Base-by-base conservation (phyloP, 2,329 filamentous ascomycete genomes). In the Trichoderma sp. region DNA sequence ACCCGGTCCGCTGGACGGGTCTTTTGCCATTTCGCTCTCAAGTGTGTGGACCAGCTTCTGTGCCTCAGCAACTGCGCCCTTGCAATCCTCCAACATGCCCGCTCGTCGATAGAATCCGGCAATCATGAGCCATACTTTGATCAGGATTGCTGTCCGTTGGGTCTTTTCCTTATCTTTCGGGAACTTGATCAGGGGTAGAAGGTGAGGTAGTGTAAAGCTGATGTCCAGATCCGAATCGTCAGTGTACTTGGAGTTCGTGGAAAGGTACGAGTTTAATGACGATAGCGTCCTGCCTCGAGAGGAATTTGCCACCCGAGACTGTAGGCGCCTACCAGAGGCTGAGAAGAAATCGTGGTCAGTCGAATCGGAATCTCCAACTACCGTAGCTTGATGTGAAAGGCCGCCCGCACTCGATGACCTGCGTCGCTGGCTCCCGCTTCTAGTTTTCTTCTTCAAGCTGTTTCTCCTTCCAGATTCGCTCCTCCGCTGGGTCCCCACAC, bases 121-220 rank as follows among this genome's bases (percentile, higher is more conserved):
- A 73, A 98, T 94, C 78, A 96, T 92, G 9, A 98, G 85, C 96
- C 96, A 99, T 36, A 98, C 90, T 74, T 91, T 92, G 23, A 94
- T 84, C 17, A 99, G 79, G 12, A 90, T 83, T 7, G 83, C 82
- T 36, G 81, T 83, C 58, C 87, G 84, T 68, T 86, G 85, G 34
- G 83, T 82, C 74, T 82, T 84, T 73, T 86, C 82, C 74, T 87
- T 86, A 11, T 86, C 86, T 74, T 85, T 86, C 8, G 88, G 81
- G 70, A 90, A 88, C 43, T 87, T 84, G 20, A 90, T 81, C 17
- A 84, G 76, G 0, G 88, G 87, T 57, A 89, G 78, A 7, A 86
- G 78, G 61, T 83, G 83, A 6, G 85, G 82, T 6, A 84, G 81
- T 4, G 85, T 81, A 72, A 85, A 83, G 28, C 82, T 81, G 34